phyloP scores from a whole-genome alignment of 176 grass and related monocot genomes.

The Typha latifolia region DNA sequence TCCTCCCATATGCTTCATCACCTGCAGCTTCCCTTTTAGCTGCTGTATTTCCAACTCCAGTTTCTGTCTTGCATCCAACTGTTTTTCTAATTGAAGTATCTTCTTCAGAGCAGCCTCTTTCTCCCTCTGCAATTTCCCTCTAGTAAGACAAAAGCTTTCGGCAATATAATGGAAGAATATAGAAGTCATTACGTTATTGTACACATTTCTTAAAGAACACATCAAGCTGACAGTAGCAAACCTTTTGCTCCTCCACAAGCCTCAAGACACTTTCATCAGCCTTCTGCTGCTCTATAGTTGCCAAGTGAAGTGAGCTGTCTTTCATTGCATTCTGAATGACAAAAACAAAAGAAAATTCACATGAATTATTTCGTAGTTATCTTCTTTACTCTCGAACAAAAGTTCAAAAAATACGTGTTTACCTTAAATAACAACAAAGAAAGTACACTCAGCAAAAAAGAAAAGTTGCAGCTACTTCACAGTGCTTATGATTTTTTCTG shows the following conservation, averaged over 20 bases:
- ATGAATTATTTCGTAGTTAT: background rate
- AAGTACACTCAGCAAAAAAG: no score
- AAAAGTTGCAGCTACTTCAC: no score
- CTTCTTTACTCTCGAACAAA: background rate
- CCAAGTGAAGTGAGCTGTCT: slow-evolving; percentile 33
- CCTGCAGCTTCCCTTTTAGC: slow-evolving; percentile 38
- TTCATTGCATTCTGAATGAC: slow-evolving; percentile 44
- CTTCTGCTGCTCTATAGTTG: slow-evolving; percentile 38
- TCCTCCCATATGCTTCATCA: slow-evolving; percentile 46
- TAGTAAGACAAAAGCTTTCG: slow-evolving; percentile 11
- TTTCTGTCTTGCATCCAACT: slow-evolving; percentile 36
- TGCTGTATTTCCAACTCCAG: slow-evolving; percentile 69
- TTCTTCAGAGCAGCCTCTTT: slow-evolving; percentile 37
- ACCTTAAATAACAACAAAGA: background rate
- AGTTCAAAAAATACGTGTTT: background rate
- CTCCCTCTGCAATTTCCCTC: slow-evolving; percentile 39
- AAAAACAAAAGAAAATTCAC: background rate
- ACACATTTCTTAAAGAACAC: background rate
- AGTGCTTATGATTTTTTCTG: no score
- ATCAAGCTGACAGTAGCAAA: background rate
- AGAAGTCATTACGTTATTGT: background rate
- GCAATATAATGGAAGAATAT: background rate
- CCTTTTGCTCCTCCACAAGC: slow-evolving; percentile 45
- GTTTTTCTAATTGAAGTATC: slow-evolving; percentile 28
- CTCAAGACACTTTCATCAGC: slow-evolving; percentile 30